These are phyloP conservation scores for Rhodotorula sphaerocarpa DNA, from an alignment of 768 basidiomycete genomes.

Conservation along the genomic window DNA sequence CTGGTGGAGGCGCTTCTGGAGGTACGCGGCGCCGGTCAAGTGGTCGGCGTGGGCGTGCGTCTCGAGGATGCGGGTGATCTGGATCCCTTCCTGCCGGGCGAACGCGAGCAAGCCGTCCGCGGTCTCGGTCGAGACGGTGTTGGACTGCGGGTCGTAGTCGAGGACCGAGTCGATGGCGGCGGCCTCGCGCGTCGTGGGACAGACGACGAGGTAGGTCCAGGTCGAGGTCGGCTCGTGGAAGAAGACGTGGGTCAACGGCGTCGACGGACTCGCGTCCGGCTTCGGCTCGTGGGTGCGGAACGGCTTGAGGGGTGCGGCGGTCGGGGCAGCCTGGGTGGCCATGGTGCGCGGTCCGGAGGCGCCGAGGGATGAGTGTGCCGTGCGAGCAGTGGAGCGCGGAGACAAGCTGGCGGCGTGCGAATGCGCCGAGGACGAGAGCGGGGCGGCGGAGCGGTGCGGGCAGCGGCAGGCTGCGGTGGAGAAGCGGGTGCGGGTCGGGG, in stretches of 20 bases:
- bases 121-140: conserved; percentile 28
- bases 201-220: conserved; percentile 39
- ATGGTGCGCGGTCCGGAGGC: not conserved
- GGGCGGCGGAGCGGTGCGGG: no score
- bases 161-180: conserved; percentile 39
- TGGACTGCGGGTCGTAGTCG: conserved; percentile 35
- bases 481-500: no score
- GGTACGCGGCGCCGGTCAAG: conserved; percentile 30
- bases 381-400: not conserved
- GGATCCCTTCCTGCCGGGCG: conserved; percentile 18
- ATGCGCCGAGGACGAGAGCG: not conserved
- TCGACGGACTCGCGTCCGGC: conserved; percentile 1
- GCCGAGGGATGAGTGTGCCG: not conserved
- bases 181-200: conserved; percentile 21
- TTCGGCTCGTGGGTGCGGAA: conserved; percentile 20
- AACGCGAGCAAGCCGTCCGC: conserved; percentile 34
- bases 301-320: conserved; percentile 5
- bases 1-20: conserved; percentile 6
- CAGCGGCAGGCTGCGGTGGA: no score
- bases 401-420: no score
- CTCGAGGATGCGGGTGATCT: conserved; percentile 36
- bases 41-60: conserved; percentile 42
- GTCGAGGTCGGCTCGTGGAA: conserved; percentile 37
- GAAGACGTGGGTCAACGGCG: conserved; percentile 37
- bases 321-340: not conserved